Evolutionary conservation across 1,139 yeast species (phyloP), one percentile per base, ranked within the genome.

Genomic region (Nakaseomyces glabratus): DNA sequence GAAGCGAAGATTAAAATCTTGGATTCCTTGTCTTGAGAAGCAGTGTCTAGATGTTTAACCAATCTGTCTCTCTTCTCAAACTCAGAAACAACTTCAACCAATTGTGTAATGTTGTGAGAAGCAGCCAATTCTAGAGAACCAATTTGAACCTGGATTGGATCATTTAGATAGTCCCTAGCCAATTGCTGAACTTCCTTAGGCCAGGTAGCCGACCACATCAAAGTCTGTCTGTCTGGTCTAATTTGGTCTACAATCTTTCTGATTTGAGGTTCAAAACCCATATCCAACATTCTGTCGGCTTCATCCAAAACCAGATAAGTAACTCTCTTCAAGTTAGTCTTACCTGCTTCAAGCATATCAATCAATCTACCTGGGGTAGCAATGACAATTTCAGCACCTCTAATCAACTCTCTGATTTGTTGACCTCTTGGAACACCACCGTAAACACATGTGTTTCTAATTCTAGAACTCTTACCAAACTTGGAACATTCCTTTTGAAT

Each of bases 151-250:
- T 90, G 98, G 58, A 90, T 88, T 55, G 90, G 93, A 59, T 90
- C 95, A 44, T 74, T 66, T 61, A 88, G 71, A 65, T 85, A 90
- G 63, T 90, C 98, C 55, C 80, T 73, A 47, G 97, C 93, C 58
- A 90, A 73, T 49, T 76, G 70, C 70, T 88, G 93, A 45, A 90
- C 97, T 63, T 85, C 94, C 72, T 86, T 86, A 57, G 98, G 98
- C 98, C 98, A 90, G 38, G 98, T 90, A 50, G 98, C 98, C 47
- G 97, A 86, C 97, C 97, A 90, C 96, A 90, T 84, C 58, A 90
- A 73, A 42, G 98, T 90, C 70, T 90, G 98, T 68, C 95, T 82
- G 62, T 86, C 95, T 44, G 95, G 95, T 67, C 95, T 79, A 58
- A 85, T 85, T 69, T 84, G 95, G 55, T 84, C 94, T 49, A 86